Evolutionary conservation across 257 asterid genomes (phyloP).

Genomic region (Solanum dulcamara): DNA sequence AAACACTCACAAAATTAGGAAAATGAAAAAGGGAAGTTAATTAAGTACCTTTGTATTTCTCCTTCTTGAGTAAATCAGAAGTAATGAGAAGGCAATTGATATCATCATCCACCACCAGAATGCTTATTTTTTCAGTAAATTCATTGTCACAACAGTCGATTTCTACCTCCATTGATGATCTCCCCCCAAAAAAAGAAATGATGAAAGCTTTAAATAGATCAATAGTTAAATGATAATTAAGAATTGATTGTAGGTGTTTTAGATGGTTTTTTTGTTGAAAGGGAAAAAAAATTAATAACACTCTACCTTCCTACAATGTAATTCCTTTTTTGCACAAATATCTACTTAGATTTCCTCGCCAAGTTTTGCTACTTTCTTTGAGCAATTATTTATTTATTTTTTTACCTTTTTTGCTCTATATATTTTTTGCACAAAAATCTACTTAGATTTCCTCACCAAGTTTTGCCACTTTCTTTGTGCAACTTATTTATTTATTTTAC

Average conservation of each 20-base stretch:
- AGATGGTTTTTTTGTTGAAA: neutral
- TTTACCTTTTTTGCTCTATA: too few relatives aligned
- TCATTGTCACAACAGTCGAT: neutral
- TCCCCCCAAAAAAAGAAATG: neutral
- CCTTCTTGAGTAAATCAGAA: conserved; percentile 38
- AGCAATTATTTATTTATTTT: too few relatives aligned
- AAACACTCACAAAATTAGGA: neutral
- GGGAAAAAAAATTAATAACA: neutral
- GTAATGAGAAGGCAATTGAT: conserved; percentile 32
- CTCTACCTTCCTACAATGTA: neutral
- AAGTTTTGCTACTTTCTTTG: neutral
- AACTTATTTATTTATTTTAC: too few relatives aligned
- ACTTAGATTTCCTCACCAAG: neutral
- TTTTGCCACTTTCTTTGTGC: too few relatives aligned
- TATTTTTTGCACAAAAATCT: too few relatives aligned
- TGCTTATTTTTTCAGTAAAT: neutral
- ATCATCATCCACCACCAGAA: conserved; percentile 55
- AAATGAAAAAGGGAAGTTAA: neutral
- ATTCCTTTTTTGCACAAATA: neutral
- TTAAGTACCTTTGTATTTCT: conserved; percentile 27
- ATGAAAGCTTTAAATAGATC: neutral
- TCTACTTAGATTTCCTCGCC: neutral
- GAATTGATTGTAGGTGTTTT: neutral
- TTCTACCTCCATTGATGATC: neutral
- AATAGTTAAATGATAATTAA: neutral